Base-by-base conservation (phyloP, 1,284 basidiomycete species). In the Heterobasidion annosum region DNA sequence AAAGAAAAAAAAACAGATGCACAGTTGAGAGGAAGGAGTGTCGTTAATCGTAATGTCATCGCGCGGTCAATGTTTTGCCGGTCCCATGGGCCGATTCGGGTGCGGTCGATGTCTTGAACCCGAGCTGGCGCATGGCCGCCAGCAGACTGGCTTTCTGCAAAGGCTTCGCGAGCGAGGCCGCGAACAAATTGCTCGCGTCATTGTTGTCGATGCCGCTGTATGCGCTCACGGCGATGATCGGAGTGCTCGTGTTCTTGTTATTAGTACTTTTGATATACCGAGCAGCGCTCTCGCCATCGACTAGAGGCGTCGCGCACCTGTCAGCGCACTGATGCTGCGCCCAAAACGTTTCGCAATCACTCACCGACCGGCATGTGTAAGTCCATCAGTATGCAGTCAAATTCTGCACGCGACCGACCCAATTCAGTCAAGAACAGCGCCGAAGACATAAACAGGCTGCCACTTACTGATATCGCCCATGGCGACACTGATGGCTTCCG, bases 261-360 rank as follows among this genome's bases (percentile, higher is more conserved):
- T 91, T 90, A n/a, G 93, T 95, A 63, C 83, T 92, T 76, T 92
- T 93, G 74, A 97, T 93, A 71, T 95, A 95, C 58, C 89, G 79
- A 32, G 93, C 91, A 45, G 93, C 93, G 61, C 89, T 87, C 71
- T 96, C 92, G 46, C 93, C 93, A 65, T 94, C 91, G 61, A 96
- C 91, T 87, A 59, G 34, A 55, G 9, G 25, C 4, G 54, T 52
- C 69, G 34, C 67, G 62, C 45, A 57, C 50, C n/a, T 16, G 53
- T 46, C 42, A 25, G 10, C 40, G 13, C 4, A 52, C 47, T 46
- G 19, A 51, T 48, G 55, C 19, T 1, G 19, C 33, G 6, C 19
- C 12, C 15, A 4, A 40, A 10, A 40, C 25, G 25, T 25, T 40
- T 40, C 37, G 37, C 37, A 10, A 40, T 34, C 48, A 83, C 88